Percentiles rank a stretch among this genome's conserved stretches.
phyloP scores from a whole-genome alignment of 2,329 filamentous ascomycete species.

The Scleromitrula shiraiana region DNA sequence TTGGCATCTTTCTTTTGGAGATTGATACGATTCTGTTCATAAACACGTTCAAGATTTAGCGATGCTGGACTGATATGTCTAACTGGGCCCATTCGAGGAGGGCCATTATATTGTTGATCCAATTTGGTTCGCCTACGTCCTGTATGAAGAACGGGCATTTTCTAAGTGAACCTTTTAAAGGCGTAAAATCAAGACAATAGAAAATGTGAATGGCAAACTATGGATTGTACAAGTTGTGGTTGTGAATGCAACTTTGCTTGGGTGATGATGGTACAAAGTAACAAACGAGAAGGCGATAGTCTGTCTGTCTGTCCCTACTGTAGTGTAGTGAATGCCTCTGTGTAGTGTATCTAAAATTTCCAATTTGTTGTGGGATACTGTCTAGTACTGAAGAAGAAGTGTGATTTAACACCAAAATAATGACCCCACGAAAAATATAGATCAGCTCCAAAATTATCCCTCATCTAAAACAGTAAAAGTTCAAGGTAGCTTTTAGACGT shows the following conservation, averaged over 20 bases:
- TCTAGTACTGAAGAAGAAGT: not conserved
- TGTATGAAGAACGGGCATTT: constrained; percentile 24
- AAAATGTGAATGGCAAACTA: constrained; percentile 1
- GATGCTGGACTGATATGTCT: constrained; percentile 46
- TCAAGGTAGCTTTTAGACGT: no score
- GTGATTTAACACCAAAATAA: no score
- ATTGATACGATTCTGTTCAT: constrained; percentile 51
- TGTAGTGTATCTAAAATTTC: not conserved
- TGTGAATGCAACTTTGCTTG: constrained; percentile 21
- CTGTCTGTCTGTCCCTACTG: no score
- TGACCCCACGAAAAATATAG: no score
- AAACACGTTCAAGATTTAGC: constrained; percentile 56
- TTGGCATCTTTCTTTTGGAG: constrained; percentile 40
- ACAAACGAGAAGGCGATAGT: not conserved
- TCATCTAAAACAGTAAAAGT: no score
- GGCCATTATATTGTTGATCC: constrained; percentile 26
- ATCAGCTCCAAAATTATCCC: no score
- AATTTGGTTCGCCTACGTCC: constrained; percentile 25
- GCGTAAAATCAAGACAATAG: no score
- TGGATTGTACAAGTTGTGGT: constrained; percentile 1
- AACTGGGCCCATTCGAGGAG: constrained; percentile 29
- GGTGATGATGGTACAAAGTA: not conserved
- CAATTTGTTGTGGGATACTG: not conserved
- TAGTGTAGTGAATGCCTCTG: not conserved
- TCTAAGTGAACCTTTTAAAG: constrained; percentile 5